These are phyloP conservation scores for Metschnikowia arizonensis DNA, from an alignment of 805 yeast genomes.

Conservation along the genomic window DNA sequence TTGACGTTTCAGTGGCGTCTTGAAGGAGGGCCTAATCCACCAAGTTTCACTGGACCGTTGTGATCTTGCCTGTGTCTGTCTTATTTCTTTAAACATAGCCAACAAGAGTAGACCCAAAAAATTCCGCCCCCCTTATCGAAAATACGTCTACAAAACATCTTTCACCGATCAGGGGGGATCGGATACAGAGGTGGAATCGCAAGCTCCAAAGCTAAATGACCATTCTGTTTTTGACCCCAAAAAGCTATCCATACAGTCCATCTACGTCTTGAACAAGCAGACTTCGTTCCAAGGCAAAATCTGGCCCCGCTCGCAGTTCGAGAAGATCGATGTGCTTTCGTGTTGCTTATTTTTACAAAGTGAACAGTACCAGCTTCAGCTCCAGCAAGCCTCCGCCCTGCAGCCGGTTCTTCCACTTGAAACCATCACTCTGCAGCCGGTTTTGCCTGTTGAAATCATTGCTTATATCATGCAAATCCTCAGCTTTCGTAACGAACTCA, in stretches of 20 bases:
- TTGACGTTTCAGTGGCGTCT: background rate
- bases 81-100: slow-evolving; percentile 49
- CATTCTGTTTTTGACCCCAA: slow-evolving; percentile 15
- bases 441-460: slow-evolving; percentile 36
- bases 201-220: slow-evolving; percentile 1
- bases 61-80: background rate
- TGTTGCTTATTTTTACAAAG: slow-evolving; percentile 29
- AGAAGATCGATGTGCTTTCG: slow-evolving; percentile 45
- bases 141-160: slow-evolving; percentile 57
- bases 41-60: background rate
- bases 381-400: slow-evolving; percentile 7
- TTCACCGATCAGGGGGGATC: slow-evolving; percentile 21
- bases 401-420: slow-evolving; percentile 5
- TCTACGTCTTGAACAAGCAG: slow-evolving; percentile 31
- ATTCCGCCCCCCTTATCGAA: slow-evolving; percentile 71
- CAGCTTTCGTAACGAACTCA: slow-evolving; percentile 26
- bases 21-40: background rate
- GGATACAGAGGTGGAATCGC: slow-evolving; percentile 9
- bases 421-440: slow-evolving; percentile 20
- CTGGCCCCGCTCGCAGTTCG: slow-evolving; percentile 52
- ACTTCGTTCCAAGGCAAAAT: slow-evolving; percentile 21
- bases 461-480: slow-evolving; percentile 30
- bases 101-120: slow-evolving; percentile 86
- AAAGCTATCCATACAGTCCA: slow-evolving; percentile 28
- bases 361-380: slow-evolving; percentile 20